These are phyloP conservation scores for Pulveroboletus sp. DNA, from an alignment of 1,284 basidiomycete species.

Conservation along the genomic window DNA sequence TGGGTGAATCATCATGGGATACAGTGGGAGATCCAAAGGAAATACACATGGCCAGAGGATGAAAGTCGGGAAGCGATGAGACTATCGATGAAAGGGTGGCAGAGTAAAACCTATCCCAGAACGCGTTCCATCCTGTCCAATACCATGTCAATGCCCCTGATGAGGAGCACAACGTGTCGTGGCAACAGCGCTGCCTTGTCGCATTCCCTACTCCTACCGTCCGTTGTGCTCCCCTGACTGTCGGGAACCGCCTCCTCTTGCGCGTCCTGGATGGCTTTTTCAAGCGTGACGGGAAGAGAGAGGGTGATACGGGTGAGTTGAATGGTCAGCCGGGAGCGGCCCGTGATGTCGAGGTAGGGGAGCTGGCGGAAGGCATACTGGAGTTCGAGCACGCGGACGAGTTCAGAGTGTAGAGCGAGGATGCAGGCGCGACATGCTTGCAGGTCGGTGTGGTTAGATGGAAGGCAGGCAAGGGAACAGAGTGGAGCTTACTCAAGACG, in stretches of 20 bases:
- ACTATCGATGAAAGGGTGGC: too few relatives aligned
- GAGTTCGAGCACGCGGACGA: conserved; percentile 74
- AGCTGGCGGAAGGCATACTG: conserved; percentile 75
- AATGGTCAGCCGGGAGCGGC: conserved; percentile 75
- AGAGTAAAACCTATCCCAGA: conserved; percentile 48
- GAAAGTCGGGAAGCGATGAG: too few relatives aligned
- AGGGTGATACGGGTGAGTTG: conserved; percentile 81
- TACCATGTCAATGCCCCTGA: conserved; percentile 58
- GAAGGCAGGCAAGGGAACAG: background rate
- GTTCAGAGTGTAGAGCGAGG: conserved; percentile 69
- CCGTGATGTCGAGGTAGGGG: conserved; percentile 76
- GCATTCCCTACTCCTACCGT: conserved; percentile 18
- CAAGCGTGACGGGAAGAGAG: conserved; percentile 74
- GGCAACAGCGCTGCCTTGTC: conserved; percentile 51
- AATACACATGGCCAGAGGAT: background rate
- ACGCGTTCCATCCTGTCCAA: conserved; percentile 67
- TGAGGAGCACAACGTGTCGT: conserved; percentile 53
- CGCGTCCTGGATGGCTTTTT: conserved; percentile 58
- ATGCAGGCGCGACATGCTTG: conserved; percentile 80
- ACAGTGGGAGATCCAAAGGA: background rate
- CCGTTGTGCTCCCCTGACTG: conserved; percentile 5
- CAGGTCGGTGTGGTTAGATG: conserved; percentile 2
- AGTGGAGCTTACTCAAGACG: conserved; percentile 55
- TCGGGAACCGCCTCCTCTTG: conserved; percentile 14
- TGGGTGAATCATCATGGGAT: too few relatives aligned